These are phyloP conservation scores for Scytalidium lignicola DNA, from an alignment of 2,329 filamentous ascomycete species.

Conservation along the genomic window DNA sequence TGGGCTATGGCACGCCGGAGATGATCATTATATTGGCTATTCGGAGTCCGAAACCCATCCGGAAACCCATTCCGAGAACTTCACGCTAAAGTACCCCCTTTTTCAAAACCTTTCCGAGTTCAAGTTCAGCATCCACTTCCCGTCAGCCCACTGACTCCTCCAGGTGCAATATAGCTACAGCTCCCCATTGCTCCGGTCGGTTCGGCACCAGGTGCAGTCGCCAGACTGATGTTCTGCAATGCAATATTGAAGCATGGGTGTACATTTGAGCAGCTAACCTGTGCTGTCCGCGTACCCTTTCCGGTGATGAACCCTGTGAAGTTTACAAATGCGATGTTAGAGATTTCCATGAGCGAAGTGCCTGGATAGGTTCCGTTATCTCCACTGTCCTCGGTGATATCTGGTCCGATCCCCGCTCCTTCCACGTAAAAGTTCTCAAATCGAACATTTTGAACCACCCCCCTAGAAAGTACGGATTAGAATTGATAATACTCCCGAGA, in stretches of 20 bases:
- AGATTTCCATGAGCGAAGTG: slow-evolving; percentile 45
- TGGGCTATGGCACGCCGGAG: too few species aligned
- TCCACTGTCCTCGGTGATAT: slow-evolving; percentile 43
- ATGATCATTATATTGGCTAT: too few species aligned
- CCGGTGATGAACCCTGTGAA: slow-evolving; percentile 43
- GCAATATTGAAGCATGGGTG: slow-evolving; percentile 46
- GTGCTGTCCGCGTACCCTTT: slow-evolving; percentile 28
- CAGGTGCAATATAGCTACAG: slow-evolving; percentile 22
- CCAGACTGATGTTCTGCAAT: slow-evolving; percentile 35
- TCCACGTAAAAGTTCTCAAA: slow-evolving; percentile 46
- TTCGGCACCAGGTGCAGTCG: slow-evolving; percentile 11
- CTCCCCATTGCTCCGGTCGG: slow-evolving; percentile 21
- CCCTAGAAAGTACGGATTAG: slow-evolving; percentile 19
- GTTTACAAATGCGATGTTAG: slow-evolving; percentile 44
- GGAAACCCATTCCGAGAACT: too few species aligned
- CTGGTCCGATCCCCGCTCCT: slow-evolving; percentile 37
- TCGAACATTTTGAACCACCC: slow-evolving; percentile 43
- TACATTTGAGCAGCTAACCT: slow-evolving; percentile 41
- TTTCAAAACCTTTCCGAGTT: too few species aligned
- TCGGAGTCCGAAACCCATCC: too few species aligned
- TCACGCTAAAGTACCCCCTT: too few species aligned
- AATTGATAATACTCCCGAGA: neutral
- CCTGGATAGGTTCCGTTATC: slow-evolving; percentile 43
- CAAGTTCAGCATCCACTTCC: slow-evolving; percentile 21
- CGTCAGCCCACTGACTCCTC: slow-evolving; percentile 25